phyloP scores from a whole-genome alignment of 116 monocot species.

The Zostera marina region DNA sequence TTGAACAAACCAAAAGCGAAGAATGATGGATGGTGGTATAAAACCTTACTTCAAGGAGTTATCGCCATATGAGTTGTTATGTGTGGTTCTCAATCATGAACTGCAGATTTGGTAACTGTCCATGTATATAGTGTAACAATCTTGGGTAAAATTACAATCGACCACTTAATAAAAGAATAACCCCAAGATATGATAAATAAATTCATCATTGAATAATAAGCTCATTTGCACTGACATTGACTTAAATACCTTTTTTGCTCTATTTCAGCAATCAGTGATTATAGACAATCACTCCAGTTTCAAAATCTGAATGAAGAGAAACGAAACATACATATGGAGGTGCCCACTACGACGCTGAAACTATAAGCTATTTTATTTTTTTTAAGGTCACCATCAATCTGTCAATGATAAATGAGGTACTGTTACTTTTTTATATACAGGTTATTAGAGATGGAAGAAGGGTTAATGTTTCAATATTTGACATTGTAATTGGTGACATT shows the following conservation, averaged over 20 bases:
- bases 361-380: slow-evolving; percentile 6
- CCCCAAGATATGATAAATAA: no score
- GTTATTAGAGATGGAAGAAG: slow-evolving; percentile 92
- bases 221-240: background rate
- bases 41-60: no score
- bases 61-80: no score
- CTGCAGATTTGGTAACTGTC: no score
- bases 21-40: no score
- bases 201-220: no score
- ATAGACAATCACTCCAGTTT: slow-evolving; percentile 94
- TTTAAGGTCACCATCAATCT: background rate
- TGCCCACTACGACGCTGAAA: slow-evolving; percentile 11
- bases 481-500: slow-evolving; percentile 91
- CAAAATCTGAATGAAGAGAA: slow-evolving; percentile 91
- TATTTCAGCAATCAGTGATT: slow-evolving; percentile 71
- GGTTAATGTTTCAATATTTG: slow-evolving; percentile 77
- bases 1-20: no score
- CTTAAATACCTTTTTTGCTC: background rate
- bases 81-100: no score
- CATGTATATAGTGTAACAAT: no score
- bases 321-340: slow-evolving; percentile 86
- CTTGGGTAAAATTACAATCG: no score
- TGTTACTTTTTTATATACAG: slow-evolving; percentile 19
- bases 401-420: background rate
- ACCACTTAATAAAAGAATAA: no score